A percentile compares a stretch with the other conserved stretches of the same genome.
Evolutionary conservation across 2,329 filamentous ascomycete species (phyloP).

Genomic region (Diaporthe sp.): DNA sequence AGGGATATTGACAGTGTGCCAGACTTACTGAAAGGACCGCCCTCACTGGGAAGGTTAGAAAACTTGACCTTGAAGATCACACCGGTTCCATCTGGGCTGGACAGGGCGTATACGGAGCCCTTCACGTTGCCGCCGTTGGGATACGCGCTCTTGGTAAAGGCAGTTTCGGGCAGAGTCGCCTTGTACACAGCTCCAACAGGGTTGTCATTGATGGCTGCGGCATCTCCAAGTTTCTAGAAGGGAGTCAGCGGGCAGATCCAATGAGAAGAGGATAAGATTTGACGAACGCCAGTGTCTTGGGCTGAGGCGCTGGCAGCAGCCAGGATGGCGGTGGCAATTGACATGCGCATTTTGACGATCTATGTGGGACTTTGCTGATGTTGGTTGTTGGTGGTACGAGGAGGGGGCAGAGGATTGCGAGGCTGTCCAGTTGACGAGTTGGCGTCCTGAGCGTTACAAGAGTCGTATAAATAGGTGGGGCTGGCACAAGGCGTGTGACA

Average conservation of each 20-base stretch:
- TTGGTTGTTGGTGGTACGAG: neutral
- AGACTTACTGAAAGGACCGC: conserved; percentile 51
- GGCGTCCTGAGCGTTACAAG: neutral
- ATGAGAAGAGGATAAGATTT: neutral
- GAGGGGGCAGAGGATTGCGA: neutral
- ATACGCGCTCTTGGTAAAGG: conserved; percentile 35
- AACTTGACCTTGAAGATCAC: conserved; percentile 50
- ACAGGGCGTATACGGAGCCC: conserved; percentile 48
- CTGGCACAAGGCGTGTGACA: conserved; percentile 2
- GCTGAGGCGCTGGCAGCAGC: conserved; percentile 27
- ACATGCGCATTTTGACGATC: conserved; percentile 30
- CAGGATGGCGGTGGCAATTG: conserved; percentile 4
- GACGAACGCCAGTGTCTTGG: conserved; percentile 32
- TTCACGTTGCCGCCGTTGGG: conserved; percentile 39
- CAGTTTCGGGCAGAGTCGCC: conserved; percentile 32
- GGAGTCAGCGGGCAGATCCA: neutral
- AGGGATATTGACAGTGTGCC: conserved; percentile 41
- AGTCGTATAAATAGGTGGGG: neutral
- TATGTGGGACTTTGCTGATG: neutral
- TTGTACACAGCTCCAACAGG: conserved; percentile 35
- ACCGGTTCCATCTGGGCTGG: conserved; percentile 48
- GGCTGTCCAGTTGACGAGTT: neutral
- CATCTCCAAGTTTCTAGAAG: conserved; percentile 34
- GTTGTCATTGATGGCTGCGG: conserved; percentile 34
- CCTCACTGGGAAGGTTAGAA: conserved; percentile 49